Evolutionary conservation across 1,284 basidiomycete genomes (phyloP).

Genomic region (Caloboletus inedulis): DNA sequence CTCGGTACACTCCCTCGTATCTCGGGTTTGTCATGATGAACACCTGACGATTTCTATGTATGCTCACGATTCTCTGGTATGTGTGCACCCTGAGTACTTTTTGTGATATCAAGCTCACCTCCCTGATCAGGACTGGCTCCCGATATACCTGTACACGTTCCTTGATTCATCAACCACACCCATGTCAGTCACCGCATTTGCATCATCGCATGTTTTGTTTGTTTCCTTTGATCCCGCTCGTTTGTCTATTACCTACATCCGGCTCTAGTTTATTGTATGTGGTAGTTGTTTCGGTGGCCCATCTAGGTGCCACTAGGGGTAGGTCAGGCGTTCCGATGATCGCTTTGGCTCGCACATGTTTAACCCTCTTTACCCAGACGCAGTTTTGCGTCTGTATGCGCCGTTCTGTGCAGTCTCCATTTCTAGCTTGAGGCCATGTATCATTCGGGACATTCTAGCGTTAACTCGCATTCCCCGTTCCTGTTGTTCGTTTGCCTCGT

Average conservation of each 20-base stretch:
- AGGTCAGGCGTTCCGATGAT: neutral
- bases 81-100: neutral
- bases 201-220: constrained; percentile 19
- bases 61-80: constrained; percentile 16
- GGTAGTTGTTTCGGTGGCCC: constrained; percentile 12
- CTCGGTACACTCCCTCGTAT: constrained; percentile 25
- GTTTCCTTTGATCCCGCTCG: constrained; percentile 7
- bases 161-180: constrained; percentile 11
- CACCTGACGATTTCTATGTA: constrained; percentile 5
- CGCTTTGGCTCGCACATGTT: constrained; percentile 8
- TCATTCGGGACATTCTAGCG: constrained; percentile 8
- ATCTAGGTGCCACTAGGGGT: constrained; percentile 10
- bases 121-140: constrained; percentile 24
- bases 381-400: constrained; percentile 1
- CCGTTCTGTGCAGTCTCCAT: neutral
- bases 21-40: constrained; percentile 11
- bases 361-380: neutral
- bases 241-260: constrained; percentile 9
- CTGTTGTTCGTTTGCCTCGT: neutral
- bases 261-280: constrained; percentile 13
- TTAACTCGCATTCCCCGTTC: neutral
- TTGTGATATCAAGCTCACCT: constrained; percentile 1
- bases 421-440: constrained; percentile 11
- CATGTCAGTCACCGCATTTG: constrained; percentile 9
- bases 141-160: constrained; percentile 17